These are phyloP conservation scores for Claviceps purpurea DNA, from an alignment of 2,329 filamentous ascomycete genomes.

Conservation along the genomic window DNA sequence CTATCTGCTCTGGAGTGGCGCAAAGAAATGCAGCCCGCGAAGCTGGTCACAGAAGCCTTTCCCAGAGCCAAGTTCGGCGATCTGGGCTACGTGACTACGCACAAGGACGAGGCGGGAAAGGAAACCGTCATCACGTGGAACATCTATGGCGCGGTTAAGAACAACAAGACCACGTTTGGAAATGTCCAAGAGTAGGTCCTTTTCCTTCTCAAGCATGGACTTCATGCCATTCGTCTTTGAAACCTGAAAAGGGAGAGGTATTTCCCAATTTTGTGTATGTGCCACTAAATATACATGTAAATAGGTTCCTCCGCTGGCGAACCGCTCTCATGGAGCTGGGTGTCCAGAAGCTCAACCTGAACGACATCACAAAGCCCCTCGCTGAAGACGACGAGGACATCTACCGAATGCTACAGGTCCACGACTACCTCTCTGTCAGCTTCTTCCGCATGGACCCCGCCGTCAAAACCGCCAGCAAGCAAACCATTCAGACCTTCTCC, in stretches of 20 bases:
- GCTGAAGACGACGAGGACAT: conserved; percentile 64
- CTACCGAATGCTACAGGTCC: conserved; percentile 84
- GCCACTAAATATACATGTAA: background rate
- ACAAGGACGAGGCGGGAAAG: conserved; percentile 40
- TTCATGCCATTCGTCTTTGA: background rate
- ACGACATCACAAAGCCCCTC: conserved; percentile 54
- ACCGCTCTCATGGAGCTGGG: conserved; percentile 83
- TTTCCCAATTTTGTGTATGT: background rate
- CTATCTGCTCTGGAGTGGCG: conserved; percentile 71
- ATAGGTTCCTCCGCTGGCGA: conserved; percentile 79
- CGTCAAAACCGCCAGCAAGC: conserved; percentile 62
- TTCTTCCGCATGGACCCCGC: conserved; percentile 71
- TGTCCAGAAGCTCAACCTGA: conserved; percentile 58
- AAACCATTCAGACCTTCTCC: conserved; percentile 71
- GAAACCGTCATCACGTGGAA: conserved; percentile 75
- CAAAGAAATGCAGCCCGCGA: conserved; percentile 57
- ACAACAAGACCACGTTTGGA: conserved; percentile 72
- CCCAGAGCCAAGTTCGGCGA: conserved; percentile 58
- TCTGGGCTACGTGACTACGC: conserved; percentile 69
- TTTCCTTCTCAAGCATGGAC: background rate
- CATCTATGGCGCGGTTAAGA: conserved; percentile 78
- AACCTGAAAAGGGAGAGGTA: background rate
- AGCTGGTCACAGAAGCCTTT: conserved; percentile 51
- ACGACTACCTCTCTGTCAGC: conserved; percentile 81
- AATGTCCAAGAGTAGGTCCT: conserved; percentile 58